Evolutionary conservation across 352 stramenopile genomes (phyloP), one percentile per base, ranked within the genome.

Genomic region (Phytophthora boehmeriae): DNA sequence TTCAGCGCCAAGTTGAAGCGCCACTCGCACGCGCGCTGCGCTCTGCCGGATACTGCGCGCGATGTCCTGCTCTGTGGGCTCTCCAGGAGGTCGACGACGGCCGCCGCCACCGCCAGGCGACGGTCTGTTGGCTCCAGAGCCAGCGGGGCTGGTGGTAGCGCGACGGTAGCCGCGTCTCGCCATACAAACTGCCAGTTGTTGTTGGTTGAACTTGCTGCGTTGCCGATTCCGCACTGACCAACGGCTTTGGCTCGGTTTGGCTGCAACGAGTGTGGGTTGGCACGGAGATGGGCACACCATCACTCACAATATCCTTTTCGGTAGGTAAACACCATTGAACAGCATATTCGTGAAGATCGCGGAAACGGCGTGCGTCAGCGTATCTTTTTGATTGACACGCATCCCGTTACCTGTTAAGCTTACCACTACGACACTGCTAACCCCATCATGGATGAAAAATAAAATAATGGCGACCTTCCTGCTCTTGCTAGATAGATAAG

Each of bases 1-100:
- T 43, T 25, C 36, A 9, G 34, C 27, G 4, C 13, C 46, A 19
- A 78, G 17, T 56, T 71, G 46, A 19, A 80, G 60, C 14, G 36
- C 10, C 47, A 80, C 65, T 16, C 49, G 57, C 41, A 80, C 55
- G 11, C 60, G 72, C 30, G 63, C 30, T 14, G 45, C 27, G 22
- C 72, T 78, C 20, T 59, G 45, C 22, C 68, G 56, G 50, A 76
- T 69, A 22, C 32, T 60, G 50, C 58, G 68, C 25, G 47, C 42
- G 1, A 75, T 50, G 27, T 80, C 64, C 25, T 70, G 59, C 17
- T 68, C 68, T 22, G 51, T 55, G 36, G 17, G 57, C 36, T 77
- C 58, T 34, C 30, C 38, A 11, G 50, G 54, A 4, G 52, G 44
- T 2, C 49, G 50, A n/a, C 59, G 68, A 19, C 50, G 42, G 28